phyloP scores from a whole-genome alignment of 169 alveolate species.

The Sarcocystis neurona region DNA sequence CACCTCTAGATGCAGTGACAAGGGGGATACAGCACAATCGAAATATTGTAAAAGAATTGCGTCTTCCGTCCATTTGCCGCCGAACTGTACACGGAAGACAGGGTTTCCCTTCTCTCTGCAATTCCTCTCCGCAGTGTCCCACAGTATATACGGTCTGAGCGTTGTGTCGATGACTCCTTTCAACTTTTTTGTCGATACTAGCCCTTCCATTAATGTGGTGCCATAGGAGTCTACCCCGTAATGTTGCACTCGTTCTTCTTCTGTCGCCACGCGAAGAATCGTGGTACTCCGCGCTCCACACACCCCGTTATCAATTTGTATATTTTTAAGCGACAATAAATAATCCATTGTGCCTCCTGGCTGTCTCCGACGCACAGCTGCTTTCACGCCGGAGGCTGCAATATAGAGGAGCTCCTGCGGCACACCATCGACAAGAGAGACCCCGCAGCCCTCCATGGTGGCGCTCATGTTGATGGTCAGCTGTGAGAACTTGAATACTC shows the following conservation, averaged over 20 bases:
- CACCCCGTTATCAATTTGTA: conserved; percentile 60
- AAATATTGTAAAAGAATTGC: conserved; percentile 57
- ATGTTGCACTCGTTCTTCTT: conserved; percentile 44
- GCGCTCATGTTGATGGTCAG: neutral
- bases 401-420: conserved; percentile 62
- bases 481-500: neutral
- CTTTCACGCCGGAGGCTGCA: conserved; percentile 46
- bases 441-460: conserved; percentile 45
- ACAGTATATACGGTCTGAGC: neutral
- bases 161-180: neutral
- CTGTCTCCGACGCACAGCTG: conserved; percentile 11
- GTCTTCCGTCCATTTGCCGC: conserved; percentile 53
- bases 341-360: neutral
- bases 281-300: conserved; percentile 45
- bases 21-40: conserved; percentile 53
- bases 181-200: neutral
- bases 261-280: conserved; percentile 55
- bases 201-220: neutral
- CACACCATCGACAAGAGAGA: conserved; percentile 53
- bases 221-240: conserved; percentile 36
- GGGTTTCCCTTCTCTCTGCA: neutral
- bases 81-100: conserved; percentile 52
- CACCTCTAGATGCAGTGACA: conserved; percentile 56
- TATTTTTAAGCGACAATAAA: conserved; percentile 10
- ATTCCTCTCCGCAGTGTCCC: conserved; percentile 33